phyloP scores from a whole-genome alignment of 306 rosid species.

The Trichosanthes cucumerina region DNA sequence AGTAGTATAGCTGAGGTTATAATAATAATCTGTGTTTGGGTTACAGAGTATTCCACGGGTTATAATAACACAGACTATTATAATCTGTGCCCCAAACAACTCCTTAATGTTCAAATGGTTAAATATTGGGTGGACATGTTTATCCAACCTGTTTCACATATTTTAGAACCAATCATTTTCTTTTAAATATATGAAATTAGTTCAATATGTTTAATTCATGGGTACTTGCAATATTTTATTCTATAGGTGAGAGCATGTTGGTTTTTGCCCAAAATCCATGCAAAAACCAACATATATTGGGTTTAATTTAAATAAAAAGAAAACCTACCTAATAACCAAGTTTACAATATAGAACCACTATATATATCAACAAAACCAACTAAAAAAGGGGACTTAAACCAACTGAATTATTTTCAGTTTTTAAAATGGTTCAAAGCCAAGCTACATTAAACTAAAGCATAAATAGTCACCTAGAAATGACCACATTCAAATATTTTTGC shows the following conservation, averaged over 20 bases:
- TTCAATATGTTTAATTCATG: neutral
- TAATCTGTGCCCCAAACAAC: too few species aligned
- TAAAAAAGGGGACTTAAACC: neutral
- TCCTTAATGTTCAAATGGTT: too few species aligned
- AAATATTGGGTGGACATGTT: too few species aligned
- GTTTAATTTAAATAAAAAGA: neutral
- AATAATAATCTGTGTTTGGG: too few species aligned
- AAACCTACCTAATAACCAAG: neutral
- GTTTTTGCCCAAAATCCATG: neutral
- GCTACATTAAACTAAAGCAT: neutral
- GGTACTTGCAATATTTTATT: neutral
- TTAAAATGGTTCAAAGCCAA: neutral
- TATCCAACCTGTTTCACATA: too few species aligned
- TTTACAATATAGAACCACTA: neutral
- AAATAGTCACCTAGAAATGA: neutral
- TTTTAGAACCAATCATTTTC: neutral
- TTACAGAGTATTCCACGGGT: too few species aligned
- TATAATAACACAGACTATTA: too few species aligned
- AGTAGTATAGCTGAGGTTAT: too few species aligned
- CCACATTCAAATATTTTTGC: slow-evolving; percentile 1
- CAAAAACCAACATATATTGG: neutral
- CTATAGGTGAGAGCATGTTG: neutral
- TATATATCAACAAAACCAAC: neutral
- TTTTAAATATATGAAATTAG: neutral
- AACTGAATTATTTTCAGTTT: neutral